phyloP scores from a whole-genome alignment of 2,329 filamentous ascomycete species.

The Colletotrichum lupini region DNA sequence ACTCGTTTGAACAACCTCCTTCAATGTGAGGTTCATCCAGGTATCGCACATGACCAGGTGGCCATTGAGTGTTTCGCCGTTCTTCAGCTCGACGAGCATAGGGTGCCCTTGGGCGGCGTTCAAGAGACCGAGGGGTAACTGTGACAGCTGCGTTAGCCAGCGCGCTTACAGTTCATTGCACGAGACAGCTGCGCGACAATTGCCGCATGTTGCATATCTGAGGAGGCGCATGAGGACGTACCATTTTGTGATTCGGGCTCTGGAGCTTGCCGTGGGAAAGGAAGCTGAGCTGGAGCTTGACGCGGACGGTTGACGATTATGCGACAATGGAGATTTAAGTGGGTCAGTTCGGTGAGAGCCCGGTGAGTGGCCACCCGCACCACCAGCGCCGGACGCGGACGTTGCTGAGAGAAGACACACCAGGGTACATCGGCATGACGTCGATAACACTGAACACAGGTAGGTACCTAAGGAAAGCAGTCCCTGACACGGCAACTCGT shows the following conservation, averaged over 20 bases:
- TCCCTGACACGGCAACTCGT: not conserved
- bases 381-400: not conserved
- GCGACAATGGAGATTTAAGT: slow-evolving; percentile 24
- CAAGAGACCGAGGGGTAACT: slow-evolving; percentile 83
- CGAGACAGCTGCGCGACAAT: not conserved
- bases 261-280: slow-evolving; percentile 29
- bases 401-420: not conserved
- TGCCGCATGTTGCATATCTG: not conserved
- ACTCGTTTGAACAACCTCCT: slow-evolving; percentile 96
- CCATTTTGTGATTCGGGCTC: slow-evolving; percentile 30
- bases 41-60: slow-evolving; percentile 97
- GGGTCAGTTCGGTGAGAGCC: slow-evolving; percentile 19
- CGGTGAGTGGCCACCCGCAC: slow-evolving; percentile 11
- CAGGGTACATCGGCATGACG: not conserved
- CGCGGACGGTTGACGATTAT: slow-evolving; percentile 28
- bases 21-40: slow-evolving; percentile 99
- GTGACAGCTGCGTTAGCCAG: slow-evolving; percentile 20
- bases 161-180: not conserved
- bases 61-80: slow-evolving; percentile 96
- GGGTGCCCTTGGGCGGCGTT: slow-evolving; percentile 97
- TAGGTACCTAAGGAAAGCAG: not conserved
- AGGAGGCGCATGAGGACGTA: not conserved
- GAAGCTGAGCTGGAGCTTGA: slow-evolving; percentile 26
- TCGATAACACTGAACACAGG: not conserved
- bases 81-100: slow-evolving; percentile 98